Base-by-base conservation (phyloP, 768 basidiomycete species). In the Clitopilus passeckerianus region DNA sequence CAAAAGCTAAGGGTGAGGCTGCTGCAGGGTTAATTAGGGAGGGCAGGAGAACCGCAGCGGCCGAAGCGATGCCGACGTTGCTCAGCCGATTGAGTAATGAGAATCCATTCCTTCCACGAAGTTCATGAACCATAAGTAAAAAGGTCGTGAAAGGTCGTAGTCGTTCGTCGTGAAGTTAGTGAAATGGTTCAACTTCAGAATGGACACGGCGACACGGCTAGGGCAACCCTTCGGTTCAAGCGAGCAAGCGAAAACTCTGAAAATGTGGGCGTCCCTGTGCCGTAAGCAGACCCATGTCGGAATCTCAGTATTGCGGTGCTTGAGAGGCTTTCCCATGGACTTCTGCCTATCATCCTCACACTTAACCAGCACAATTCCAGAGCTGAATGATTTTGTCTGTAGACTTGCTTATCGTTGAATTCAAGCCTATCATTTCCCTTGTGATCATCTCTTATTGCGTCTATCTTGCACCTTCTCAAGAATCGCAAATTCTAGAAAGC, bases 1-100 rank as follows among this genome's bases (percentile, higher is more conserved):
- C 50, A 33, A 57, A 14, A 56, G 53, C 44, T 59, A 65, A 2
- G 33, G 59, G 61, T 60, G 66, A 54, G 54, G 62, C 60, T 53
- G 53, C 60, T 55, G 54, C 66, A 59, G 44, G 23, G 12, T 30
- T 34, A 34, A 53, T 50, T 50, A 50, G 20, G 46, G 2, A 50
- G n/a, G 46, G 46, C 20, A 22, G 4, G 46, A 50, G 22, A 12
- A 50, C n/a, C 16, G 46, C 18, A 50, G 20, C 20, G 46, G 46
- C 46, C 46, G 46, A 12, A 10, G 46, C 46, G 10, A 23, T 23
- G 46, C 46, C 46, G 46, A 50, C 16, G 22, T 22, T 50, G 46
- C 46, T 50, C 12, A 50, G 22, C 46, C 18, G 46, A 41, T 41
- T 14, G 46, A 50, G 46, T 50, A 10, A 22, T 50, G 12, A 18